Percentiles rank a stretch among this genome's conserved stretches.
Evolutionary conservation across 768 basidiomycete species (phyloP).

Genomic region (Leccinum boreale): DNA sequence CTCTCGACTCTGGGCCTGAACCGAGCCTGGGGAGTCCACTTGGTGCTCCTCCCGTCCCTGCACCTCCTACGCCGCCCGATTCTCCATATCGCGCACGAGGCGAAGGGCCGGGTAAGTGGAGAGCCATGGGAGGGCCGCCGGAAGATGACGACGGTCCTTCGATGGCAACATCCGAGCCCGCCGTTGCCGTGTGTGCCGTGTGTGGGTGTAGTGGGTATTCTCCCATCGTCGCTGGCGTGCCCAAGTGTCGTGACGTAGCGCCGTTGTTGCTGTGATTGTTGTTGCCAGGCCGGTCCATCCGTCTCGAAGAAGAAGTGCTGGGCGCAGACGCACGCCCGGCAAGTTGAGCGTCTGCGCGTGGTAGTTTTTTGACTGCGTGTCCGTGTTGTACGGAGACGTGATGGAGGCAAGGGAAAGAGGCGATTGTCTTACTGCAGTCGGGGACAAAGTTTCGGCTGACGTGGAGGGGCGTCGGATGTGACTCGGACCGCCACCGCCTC

Average conservation of each 20-base stretch:
- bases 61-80: constrained; percentile 17
- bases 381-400: constrained; percentile 38
- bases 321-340: constrained; percentile 81
- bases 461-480: constrained; percentile 28
- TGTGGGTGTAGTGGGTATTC: constrained; percentile 14
- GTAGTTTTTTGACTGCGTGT: constrained; percentile 67
- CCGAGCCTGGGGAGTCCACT: constrained; percentile 14
- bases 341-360: constrained; percentile 69
- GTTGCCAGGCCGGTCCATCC: constrained; percentile 33
- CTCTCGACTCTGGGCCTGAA: constrained; percentile 35
- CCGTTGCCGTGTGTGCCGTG: constrained; percentile 15
- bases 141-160: constrained; percentile 18
- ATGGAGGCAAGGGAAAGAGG: constrained; percentile 41
- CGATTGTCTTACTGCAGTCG: constrained; percentile 34
- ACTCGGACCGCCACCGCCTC: constrained; percentile 14
- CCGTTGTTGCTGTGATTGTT: background rate
- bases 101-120: constrained; percentile 32
- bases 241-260: background rate
- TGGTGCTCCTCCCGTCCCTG: background rate
- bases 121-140: constrained; percentile 27
- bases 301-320: constrained; percentile 28
- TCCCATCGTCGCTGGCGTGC: constrained; percentile 20
- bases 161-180: constrained; percentile 29
- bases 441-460: constrained; percentile 28
- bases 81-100: constrained; percentile 37